Base-by-base conservation (phyloP, 345 rosid species). In the Brassica carinata region DNA sequence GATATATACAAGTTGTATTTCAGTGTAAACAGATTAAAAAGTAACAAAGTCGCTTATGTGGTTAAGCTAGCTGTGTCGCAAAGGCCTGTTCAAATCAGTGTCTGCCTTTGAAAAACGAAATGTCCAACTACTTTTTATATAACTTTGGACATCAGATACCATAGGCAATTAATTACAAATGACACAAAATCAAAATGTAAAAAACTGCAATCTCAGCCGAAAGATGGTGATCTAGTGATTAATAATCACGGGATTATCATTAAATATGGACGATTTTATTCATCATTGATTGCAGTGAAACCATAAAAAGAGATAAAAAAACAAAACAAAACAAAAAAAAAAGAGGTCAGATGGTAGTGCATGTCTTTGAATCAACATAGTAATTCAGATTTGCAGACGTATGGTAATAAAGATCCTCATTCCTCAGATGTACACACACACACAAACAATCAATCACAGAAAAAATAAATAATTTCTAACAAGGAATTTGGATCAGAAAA, bases 201-300 rank as follows among this genome's bases (percentile, higher is more conserved):
- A 8, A 10, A 18, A 4, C 14, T 15, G 89, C 95, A 91, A 88
- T 74, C 98, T 90, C 97, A 90, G 91, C 77, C 90, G 91, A 91
- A 93, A 91, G 97, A 90, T 91, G 97, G 96, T 90, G 95, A 93
- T 84, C 80, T 64, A 14, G 45, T 77, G 6, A 17, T 36, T 29
- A 71, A 81, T 87, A 88, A 90, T 91, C 91, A 89, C 23, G 3
- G 48, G 0, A 0, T 36, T 27, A 79, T 91, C 97, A 90, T 87
- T 31, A 23, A 82, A 15, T 68, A 70, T 61, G 7, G 76, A 73
- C 68, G 80, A 67, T 18, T n/a, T 11, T 74, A 83, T 87, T 81
- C 95, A 94, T 94, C 95, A 94, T 9, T 17, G 94, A 89, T 86
- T 87, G 89, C 92, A 81, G 36, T 15, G 3, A 30, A 1, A 6